Evolutionary conservation across 257 asterid species (phyloP).

Genomic region (Ilex asprella): DNA sequence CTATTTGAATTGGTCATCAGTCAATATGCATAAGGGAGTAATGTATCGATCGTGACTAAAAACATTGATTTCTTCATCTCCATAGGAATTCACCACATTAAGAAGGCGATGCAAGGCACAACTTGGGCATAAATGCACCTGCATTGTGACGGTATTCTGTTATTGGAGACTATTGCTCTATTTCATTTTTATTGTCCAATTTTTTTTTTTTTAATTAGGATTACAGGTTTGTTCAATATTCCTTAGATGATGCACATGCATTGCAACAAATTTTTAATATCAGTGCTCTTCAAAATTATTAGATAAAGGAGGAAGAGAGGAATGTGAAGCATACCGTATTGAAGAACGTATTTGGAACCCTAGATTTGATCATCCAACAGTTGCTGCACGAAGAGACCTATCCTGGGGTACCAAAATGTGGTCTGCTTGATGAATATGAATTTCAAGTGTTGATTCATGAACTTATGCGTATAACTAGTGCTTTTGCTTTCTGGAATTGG

Average conservation of each 20-base stretch:
- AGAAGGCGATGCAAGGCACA: constrained; percentile 48
- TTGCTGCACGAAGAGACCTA: constrained; percentile 38
- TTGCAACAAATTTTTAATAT: neutral
- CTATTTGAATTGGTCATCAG: neutral
- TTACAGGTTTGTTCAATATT: neutral
- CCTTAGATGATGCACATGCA: neutral
- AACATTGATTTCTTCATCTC: neutral
- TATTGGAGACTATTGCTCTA: too few species aligned
- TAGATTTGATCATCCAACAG: constrained; percentile 51
- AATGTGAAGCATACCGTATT: constrained; percentile 21
- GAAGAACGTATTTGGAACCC: constrained; percentile 56
- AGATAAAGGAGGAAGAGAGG: constrained; percentile 42
- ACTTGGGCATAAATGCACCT: constrained; percentile 48
- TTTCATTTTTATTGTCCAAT: neutral
- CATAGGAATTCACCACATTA: constrained; percentile 53
- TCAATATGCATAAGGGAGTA: neutral
- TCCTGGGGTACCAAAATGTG: constrained; percentile 39
- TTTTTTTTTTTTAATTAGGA: too few species aligned
- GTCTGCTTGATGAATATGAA: neutral
- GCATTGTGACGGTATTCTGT: constrained; percentile 48
- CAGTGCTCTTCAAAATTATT: constrained; percentile 9
- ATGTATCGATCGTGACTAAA: neutral
- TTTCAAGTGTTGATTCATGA: neutral
- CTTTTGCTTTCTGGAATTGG: neutral
- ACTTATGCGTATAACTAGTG: neutral